A percentile compares a stretch with the other conserved stretches of the same genome.
These are phyloP conservation scores for Gymnopus androsaceus DNA, from an alignment of 1,284 basidiomycete species.

Conservation along the genomic window DNA sequence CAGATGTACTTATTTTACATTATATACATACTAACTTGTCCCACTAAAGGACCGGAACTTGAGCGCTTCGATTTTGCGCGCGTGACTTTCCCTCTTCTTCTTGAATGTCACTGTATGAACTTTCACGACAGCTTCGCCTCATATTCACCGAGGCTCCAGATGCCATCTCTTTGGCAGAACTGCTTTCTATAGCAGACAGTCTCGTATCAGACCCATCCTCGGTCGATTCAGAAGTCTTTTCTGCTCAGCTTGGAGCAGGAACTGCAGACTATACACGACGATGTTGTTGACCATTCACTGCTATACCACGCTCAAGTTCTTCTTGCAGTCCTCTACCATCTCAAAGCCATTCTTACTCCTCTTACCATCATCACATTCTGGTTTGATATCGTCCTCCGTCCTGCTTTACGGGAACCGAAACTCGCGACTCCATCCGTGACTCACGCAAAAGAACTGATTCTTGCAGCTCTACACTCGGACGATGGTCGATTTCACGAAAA, in stretches of 20 bases:
- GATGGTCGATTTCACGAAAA: conserved; percentile 45
- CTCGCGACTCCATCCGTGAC: conserved; percentile 57
- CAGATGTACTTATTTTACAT: too few species aligned
- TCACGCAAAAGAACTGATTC: conserved; percentile 72
- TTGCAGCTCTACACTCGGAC: conserved; percentile 57
- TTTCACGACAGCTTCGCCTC: conserved; percentile 50
- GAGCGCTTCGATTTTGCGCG: too few species aligned
- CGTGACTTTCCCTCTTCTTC: not conserved
- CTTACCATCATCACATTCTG: conserved; percentile 70
- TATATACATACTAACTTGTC: too few species aligned
- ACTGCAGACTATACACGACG: conserved; percentile 61
- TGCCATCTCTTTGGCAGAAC: conserved; percentile 41
- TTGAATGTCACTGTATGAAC: conserved; percentile 7
- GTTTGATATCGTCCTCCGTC: conserved; percentile 77
- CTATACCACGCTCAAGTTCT: conserved; percentile 65
- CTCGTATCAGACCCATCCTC: conserved; percentile 52
- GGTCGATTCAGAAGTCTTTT: conserved; percentile 43
- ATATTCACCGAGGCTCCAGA: conserved; percentile 48
- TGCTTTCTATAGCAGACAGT: conserved; percentile 52
- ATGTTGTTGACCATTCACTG: conserved; percentile 62
- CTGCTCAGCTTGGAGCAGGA: conserved; percentile 64
- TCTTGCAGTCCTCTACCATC: conserved; percentile 62
- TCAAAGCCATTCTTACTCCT: conserved; percentile 60
- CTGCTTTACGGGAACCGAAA: conserved; percentile 71
- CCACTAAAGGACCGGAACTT: too few species aligned